Base-by-base conservation (phyloP, 2,329 filamentous ascomycete genomes). In the Coniella vitis region DNA sequence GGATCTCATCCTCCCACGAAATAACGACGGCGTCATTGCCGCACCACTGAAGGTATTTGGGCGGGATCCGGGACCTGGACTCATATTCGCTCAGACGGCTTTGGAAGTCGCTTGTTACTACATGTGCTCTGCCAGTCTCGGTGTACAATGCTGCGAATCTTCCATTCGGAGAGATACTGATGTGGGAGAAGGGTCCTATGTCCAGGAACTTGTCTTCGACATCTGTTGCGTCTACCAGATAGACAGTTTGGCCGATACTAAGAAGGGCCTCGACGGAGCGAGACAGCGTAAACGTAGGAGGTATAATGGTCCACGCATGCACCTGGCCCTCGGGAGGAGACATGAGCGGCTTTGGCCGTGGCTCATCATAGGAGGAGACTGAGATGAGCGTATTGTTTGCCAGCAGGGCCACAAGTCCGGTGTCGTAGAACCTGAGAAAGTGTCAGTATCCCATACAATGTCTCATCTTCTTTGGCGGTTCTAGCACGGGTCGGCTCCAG, bases 1-100 rank as follows among this genome's bases (percentile, higher is more conserved):
- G 93, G 4, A 98, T 84, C 65, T 98, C 93, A 61, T 98, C 93
- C 62, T 97, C 93, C 93, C 93, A 98, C 0, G 90, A 90, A 58
- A 98, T 81, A 22, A 95, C 81, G 3, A 93, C 86, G 13, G 90
- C 89, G 65, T 97, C 91, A 59, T 93, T 91, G 4, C 93, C 93
- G 65, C 93, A 98, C 93, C 93, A 98, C 59, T 93, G 85, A 53
- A 98, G 77, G 55, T 93, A 88, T 58, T 88, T 86, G 3, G 93
- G 93, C 1, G 84, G 76, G 4, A 89, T 95, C 64, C 85, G 86
- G 9, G 88, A 90, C 57, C 84, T 84, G 1, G 90, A 91, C 60
- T 95, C 83, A 62, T 97, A 91, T 67, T 97, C 90, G 62, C 90
- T 91, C 54, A 95, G 74, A 49, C 90, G 84, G 60, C 86, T 90